Evolutionary conservation across 2,329 filamentous ascomycete species (phyloP), one percentile per base, ranked within the genome.

Genomic region (Ophiostoma australiae): DNA sequence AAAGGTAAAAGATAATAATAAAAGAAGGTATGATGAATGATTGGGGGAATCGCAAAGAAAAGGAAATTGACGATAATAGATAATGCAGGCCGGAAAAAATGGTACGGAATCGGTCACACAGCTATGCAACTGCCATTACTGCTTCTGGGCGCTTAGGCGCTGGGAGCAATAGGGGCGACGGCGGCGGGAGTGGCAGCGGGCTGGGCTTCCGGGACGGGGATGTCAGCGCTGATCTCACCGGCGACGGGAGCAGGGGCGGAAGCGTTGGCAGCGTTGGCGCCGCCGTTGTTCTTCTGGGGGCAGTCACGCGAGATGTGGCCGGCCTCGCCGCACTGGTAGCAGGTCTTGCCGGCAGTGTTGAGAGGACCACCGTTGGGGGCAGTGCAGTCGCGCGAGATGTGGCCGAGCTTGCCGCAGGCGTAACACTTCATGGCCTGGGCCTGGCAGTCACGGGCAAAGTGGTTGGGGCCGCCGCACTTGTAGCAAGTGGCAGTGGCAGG

Each of bases 381-480:
- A 67, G 94, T 97, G 86, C 95, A 99, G 82, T 99, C 95, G 77
- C 86, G 85, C 13, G 92, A 96, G 81, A 97, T 97, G 83, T 97
- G 93, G 69, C 93, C 93, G 76, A 97, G 89, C 85, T 97, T 97
- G 80, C 94, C 94, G 80, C 94, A 97, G 75, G 94, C 94, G 78
- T 97, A 97, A 86, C 94, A 97, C 85, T 97, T 97, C 93, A 97
- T 97, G 74, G 93, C 92, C 82, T 97, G 93, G 76, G 95, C 94
- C 85, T 98, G 95, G 86, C 95, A 99, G 79, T 99, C 95, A 75
- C 95, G 91, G 75, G 95, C 95, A 79, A 97, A 99, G 84, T 99
- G 95, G 86, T 99, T 99, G 72, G 95, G 95, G 44, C 94, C 89
- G 76, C 89, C 89, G 79, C 89, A 91, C 83, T 91, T 91, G 82